Evolutionary conservation across 768 basidiomycete genomes (phyloP).

Genomic region (Sutorius australiensis): DNA sequence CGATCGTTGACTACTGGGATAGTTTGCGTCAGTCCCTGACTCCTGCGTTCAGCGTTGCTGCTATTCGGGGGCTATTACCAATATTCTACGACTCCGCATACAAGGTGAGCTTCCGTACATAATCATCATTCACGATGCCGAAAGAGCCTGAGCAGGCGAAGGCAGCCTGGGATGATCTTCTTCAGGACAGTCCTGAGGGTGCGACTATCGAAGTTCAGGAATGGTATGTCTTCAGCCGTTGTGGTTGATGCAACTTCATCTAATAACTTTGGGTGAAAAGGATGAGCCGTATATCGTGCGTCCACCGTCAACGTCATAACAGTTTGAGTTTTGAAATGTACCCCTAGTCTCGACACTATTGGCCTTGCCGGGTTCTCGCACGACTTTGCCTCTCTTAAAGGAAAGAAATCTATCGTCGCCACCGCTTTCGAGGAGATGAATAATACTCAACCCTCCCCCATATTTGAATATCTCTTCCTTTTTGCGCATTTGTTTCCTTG

Average conservation of each 20-base stretch:
- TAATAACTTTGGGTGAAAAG: slow-evolving; percentile 8
- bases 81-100: slow-evolving; percentile 40
- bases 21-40: slow-evolving; percentile 35
- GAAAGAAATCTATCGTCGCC: slow-evolving; percentile 17
- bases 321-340: background rate
- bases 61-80: slow-evolving; percentile 33
- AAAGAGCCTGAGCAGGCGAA: slow-evolving; percentile 23
- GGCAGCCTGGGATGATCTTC: slow-evolving; percentile 27
- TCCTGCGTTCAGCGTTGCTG: slow-evolving; percentile 39
- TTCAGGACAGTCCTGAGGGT: slow-evolving; percentile 25
- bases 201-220: slow-evolving; percentile 44
- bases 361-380: slow-evolving; percentile 45
- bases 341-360: slow-evolving; percentile 38
- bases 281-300: slow-evolving; percentile 47
- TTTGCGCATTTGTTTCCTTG: slow-evolving; percentile 31
- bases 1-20: slow-evolving; percentile 1
- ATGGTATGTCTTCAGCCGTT: slow-evolving; percentile 31
- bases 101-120: slow-evolving; percentile 26
- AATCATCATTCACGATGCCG: no score
- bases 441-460: slow-evolving; percentile 22
- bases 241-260: background rate
- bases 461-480: slow-evolving; percentile 18
- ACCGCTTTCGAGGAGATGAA: slow-evolving; percentile 24
- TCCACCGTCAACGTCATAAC: background rate
- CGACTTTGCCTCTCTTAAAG: slow-evolving; percentile 42